Evolutionary conservation across 805 yeast genomes (phyloP).

Genomic region (Limtongia smithiae): DNA sequence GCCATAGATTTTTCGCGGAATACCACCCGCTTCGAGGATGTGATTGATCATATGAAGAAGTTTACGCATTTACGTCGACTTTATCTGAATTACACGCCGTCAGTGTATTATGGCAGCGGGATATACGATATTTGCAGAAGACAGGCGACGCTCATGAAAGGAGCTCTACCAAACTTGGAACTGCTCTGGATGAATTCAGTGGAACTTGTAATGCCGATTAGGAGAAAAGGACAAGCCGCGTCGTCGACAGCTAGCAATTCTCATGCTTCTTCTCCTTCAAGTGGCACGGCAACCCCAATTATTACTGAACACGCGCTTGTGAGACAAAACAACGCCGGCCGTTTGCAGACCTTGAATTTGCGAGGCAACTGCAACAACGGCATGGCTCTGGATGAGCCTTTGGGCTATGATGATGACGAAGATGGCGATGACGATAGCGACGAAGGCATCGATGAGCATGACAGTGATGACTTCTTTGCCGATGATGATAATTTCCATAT

Average conservation of each 20-base stretch:
- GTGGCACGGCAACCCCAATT: not conserved
- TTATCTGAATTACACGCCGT: constrained; percentile 24
- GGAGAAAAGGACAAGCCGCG: not conserved
- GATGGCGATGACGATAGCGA: constrained; percentile 1
- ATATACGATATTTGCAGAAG: constrained; percentile 21
- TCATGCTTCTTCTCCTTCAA: no score
- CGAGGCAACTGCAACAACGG: constrained; percentile 2
- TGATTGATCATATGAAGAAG: constrained; percentile 9
- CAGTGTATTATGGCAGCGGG: constrained; percentile 23
- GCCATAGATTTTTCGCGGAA: constrained; percentile 24
- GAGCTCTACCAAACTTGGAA: constrained; percentile 12
- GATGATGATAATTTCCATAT: constrained; percentile 23
- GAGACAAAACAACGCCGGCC: not conserved
- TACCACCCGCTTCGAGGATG: constrained; percentile 8
- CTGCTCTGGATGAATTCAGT: constrained; percentile 27
- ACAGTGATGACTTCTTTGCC: constrained; percentile 21
- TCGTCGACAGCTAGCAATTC: not conserved
- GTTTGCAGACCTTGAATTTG: not conserved
- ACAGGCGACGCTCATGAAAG: constrained; percentile 19
- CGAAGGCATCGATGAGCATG: constrained; percentile 13
- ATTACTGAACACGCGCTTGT: not conserved
- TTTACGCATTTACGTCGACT: constrained; percentile 7
- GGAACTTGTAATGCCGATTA: constrained; percentile 17
- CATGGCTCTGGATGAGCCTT: not conserved
- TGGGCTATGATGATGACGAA: not conserved